Evolutionary conservation across 495 filamentous ascomycete species (phyloP).

Genomic region (Penicillium fimorum): DNA sequence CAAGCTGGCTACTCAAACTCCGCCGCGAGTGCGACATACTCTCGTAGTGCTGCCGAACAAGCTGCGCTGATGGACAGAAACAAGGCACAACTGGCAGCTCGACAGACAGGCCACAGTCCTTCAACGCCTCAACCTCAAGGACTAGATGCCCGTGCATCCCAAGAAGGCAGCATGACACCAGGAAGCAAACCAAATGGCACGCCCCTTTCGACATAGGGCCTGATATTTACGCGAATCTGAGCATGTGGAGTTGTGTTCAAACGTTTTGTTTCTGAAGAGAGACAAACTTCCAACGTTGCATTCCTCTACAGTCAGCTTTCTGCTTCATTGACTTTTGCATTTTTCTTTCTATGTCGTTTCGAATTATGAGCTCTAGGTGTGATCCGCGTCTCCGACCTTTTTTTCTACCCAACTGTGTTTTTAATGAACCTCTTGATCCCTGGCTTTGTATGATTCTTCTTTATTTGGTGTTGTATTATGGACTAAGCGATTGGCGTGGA

Average conservation of each 20-base stretch:
- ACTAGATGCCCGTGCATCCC: conserved; percentile 27
- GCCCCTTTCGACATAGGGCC: conserved; percentile 32
- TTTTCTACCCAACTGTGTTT: conserved; percentile 22
- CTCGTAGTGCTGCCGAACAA: conserved; percentile 48
- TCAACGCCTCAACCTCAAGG: conserved; percentile 42
- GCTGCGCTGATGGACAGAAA: conserved; percentile 46
- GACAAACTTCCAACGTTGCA: not conserved
- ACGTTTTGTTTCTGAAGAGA: not conserved
- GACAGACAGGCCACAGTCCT: conserved; percentile 34
- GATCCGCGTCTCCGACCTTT: not conserved
- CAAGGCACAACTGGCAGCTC: conserved; percentile 44
- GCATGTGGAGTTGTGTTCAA: not conserved
- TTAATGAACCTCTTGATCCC: conserved; percentile 18
- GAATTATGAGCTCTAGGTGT: not conserved
- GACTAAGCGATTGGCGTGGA: conserved; percentile 27
- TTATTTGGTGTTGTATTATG: conserved; percentile 16
- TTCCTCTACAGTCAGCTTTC: not conserved
- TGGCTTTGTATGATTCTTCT: conserved; percentile 12
- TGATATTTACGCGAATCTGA: conserved; percentile 1
- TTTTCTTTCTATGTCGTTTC: conserved; percentile 1
- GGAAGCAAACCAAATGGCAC: conserved; percentile 45
- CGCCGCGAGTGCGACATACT: conserved; percentile 41
- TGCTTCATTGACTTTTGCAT: not conserved
- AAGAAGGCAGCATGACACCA: conserved; percentile 43
- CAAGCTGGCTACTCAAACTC: conserved; percentile 41